Conservation (phyloP, 2,329 filamentous ascomycete genomes). For the Phialocephala sp. region DNA sequence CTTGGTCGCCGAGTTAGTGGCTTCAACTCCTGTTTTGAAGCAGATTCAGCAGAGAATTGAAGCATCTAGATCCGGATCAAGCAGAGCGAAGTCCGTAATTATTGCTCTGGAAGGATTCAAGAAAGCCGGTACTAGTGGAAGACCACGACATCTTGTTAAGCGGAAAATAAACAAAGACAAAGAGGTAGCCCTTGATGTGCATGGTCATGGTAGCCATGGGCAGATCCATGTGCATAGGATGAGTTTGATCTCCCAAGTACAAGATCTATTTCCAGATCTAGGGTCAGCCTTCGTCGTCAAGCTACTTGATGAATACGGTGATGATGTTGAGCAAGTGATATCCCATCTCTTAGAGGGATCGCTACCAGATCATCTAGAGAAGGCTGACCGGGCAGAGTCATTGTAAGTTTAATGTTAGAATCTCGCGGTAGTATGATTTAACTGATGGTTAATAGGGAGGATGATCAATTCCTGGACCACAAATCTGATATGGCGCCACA, state of each 20-base stretch:
- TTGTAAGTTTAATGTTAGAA: constrained; percentile 32
- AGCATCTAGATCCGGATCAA: constrained; percentile 54
- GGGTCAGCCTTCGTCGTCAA: constrained; percentile 82
- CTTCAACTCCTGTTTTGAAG: constrained; percentile 75
- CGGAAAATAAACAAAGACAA: constrained; percentile 73
- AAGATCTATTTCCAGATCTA: constrained; percentile 89
- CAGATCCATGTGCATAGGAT: constrained; percentile 73
- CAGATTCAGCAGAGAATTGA: constrained; percentile 63
- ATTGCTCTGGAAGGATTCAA: constrained; percentile 64
- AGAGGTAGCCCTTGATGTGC: constrained; percentile 45
- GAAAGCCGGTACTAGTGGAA: constrained; percentile 57
- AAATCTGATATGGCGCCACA: constrained; percentile 59
- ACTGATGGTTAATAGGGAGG: constrained; percentile 30
- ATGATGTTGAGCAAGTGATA: constrained; percentile 80
- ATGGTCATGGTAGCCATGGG: constrained; percentile 45
- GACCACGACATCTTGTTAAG: constrained; percentile 56
- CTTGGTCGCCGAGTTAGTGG: constrained; percentile 81
- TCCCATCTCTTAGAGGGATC: constrained; percentile 81
- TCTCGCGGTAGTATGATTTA: neutral
- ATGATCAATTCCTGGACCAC: constrained; percentile 34
- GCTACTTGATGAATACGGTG: constrained; percentile 78
- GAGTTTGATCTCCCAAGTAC: constrained; percentile 86
- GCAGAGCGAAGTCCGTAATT: constrained; percentile 65
- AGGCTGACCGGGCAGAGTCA: constrained; percentile 67
- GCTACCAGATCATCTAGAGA: constrained; percentile 70